Conservation (phyloP, 1,284 basidiomycete genomes). For the Tranzscheliella williamsii region DNA sequence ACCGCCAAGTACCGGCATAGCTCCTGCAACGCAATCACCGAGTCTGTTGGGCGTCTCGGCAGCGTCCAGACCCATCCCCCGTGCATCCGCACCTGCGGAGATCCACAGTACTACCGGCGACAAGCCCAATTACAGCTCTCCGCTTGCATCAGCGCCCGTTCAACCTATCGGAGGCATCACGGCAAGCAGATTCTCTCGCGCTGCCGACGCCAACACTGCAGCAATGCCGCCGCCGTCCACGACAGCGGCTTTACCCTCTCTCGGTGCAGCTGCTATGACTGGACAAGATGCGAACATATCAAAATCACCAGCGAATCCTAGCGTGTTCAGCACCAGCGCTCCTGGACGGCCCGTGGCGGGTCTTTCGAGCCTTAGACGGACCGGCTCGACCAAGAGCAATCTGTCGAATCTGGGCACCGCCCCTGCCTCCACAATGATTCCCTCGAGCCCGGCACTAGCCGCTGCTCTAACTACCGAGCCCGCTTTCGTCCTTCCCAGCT, state of each 20-base stretch:
- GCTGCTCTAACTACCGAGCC: slow-evolving; percentile 38
- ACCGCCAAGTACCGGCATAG: not conserved
- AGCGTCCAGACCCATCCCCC: too few relatives aligned
- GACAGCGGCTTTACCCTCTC: not conserved
- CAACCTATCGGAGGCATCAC: slow-evolving; percentile 32
- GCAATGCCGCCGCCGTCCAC: not conserved
- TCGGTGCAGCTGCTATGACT: not conserved
- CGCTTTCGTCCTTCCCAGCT: slow-evolving; percentile 37
- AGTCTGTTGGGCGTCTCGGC: too few relatives aligned
- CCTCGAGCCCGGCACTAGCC: slow-evolving; percentile 36
- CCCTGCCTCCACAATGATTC: not conserved
- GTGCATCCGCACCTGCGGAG: too few relatives aligned
- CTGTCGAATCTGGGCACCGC: slow-evolving; percentile 1
- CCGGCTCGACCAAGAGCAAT: slow-evolving; percentile 22
- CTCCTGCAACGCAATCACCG: not conserved
- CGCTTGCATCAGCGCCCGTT: not conserved
- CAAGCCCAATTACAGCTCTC: not conserved
- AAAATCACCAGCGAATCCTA: slow-evolving; percentile 26
- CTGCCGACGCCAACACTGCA: not conserved
- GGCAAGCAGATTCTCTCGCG: slow-evolving; percentile 13
- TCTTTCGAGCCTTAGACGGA: slow-evolving; percentile 42
- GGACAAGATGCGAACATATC: slow-evolving; percentile 5
- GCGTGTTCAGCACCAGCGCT: slow-evolving; percentile 44
- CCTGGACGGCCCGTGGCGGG: slow-evolving; percentile 41
- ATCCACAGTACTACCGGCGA: too few relatives aligned